Evolutionary conservation across 108 stramenopile species (phyloP).

Genomic region (Pseudonitzschia pungens): DNA sequence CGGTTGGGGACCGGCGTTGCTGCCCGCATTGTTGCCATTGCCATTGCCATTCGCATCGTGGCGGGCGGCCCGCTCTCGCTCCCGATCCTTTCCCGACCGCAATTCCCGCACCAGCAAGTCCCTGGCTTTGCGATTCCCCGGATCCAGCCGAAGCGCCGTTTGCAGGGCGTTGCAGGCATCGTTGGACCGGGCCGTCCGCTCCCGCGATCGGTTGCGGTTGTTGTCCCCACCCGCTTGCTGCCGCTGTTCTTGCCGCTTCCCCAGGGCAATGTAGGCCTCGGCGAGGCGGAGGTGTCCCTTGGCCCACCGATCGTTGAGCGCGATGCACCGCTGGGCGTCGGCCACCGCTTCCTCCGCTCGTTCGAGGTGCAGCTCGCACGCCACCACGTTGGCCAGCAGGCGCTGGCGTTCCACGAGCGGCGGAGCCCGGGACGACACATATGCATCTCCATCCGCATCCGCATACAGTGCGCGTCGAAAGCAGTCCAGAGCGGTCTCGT

Average conservation of each 20-base stretch:
- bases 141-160: conserved; percentile 65
- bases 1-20: conserved; percentile 5
- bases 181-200: conserved; percentile 46
- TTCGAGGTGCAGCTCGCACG: conserved; percentile 71
- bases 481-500: conserved; percentile 36
- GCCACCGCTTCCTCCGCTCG: conserved; percentile 59
- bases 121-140: conserved; percentile 46
- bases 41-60: not conserved
- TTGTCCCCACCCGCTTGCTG: too few relatives aligned
- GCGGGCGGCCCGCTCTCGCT: not conserved
- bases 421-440: conserved; percentile 26
- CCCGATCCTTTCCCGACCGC: conserved; percentile 31
- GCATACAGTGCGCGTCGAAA: too few relatives aligned
- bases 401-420: conserved; percentile 42
- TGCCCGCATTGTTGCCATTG: not conserved
- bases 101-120: conserved; percentile 70
- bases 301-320: conserved; percentile 70
- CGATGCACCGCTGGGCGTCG: conserved; percentile 70
- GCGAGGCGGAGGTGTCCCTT: conserved; percentile 81
- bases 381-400: conserved; percentile 58
- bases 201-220: too few relatives aligned
- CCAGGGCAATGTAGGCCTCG: conserved; percentile 72
- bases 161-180: conserved; percentile 82
- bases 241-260: conserved; percentile 29
- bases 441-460: too few relatives aligned